Conservation (phyloP, 2,329 filamentous ascomycete species). For the Graphium sp. region DNA sequence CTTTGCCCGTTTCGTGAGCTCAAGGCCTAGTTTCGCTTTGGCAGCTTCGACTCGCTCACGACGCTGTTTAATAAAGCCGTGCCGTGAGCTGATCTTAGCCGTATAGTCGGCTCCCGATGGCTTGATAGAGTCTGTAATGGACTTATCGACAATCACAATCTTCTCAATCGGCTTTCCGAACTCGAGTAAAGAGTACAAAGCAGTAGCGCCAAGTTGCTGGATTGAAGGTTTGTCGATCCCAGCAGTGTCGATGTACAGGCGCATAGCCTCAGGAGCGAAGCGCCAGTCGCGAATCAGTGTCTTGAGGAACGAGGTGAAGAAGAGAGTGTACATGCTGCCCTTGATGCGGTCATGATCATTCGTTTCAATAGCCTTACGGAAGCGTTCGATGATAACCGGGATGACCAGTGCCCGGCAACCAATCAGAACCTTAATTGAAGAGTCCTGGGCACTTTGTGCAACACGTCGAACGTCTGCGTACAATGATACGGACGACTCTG, state of each 20-base stretch:
- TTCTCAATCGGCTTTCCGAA: slow-evolving; percentile 80
- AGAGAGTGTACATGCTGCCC: slow-evolving; percentile 76
- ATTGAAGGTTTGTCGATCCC: slow-evolving; percentile 89
- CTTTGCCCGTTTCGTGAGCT: slow-evolving; percentile 62
- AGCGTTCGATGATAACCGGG: slow-evolving; percentile 63
- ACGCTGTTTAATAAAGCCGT: slow-evolving; percentile 58
- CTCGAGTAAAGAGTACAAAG: slow-evolving; percentile 74
- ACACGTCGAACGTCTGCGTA: slow-evolving; percentile 95
- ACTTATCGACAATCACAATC: slow-evolving; percentile 65
- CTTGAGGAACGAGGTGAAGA: slow-evolving; percentile 78
- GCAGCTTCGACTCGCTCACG: slow-evolving; percentile 64
- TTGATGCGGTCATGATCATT: slow-evolving; percentile 88
- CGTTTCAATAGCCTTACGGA: slow-evolving; percentile 61
- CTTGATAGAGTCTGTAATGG: slow-evolving; percentile 53
- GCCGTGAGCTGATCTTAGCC: slow-evolving; percentile 31
- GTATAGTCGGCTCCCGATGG: slow-evolving; percentile 47
- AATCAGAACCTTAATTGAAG: slow-evolving; percentile 79
- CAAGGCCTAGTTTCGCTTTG: slow-evolving; percentile 65
- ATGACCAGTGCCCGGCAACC: slow-evolving; percentile 81
- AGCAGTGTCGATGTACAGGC: slow-evolving; percentile 76
- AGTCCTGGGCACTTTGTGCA: slow-evolving; percentile 82
- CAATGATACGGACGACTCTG: slow-evolving; percentile 73
- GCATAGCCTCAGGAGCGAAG: slow-evolving; percentile 79
- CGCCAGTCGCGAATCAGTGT: slow-evolving; percentile 87
- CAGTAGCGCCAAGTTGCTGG: slow-evolving; percentile 69